Evolutionary conservation across 352 stramenopile genomes (phyloP).

Genomic region (Elongisporangium prolatum): DNA sequence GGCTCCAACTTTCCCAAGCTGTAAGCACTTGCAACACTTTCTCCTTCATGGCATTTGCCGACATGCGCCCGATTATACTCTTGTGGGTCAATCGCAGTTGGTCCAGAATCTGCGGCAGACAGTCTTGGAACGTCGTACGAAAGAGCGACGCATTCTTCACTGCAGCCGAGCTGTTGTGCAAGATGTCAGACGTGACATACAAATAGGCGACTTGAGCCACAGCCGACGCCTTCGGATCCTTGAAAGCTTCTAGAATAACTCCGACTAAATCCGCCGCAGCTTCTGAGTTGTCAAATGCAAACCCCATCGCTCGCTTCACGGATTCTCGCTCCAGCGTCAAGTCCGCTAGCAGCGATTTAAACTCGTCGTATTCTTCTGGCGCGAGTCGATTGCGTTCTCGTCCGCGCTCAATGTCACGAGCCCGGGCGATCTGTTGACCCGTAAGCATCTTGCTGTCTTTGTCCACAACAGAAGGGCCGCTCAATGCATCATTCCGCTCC

Average conservation of each 20-base stretch:
- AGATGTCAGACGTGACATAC: conserved; percentile 84
- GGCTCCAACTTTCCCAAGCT: conserved; percentile 74
- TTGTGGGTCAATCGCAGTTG: conserved; percentile 41
- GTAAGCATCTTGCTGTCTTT: conserved; percentile 42
- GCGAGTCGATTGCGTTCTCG: conserved; percentile 47
- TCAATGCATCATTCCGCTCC: not conserved
- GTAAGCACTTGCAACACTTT: conserved; percentile 73
- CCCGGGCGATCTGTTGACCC: conserved; percentile 67
- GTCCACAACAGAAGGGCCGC: not conserved
- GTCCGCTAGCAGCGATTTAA: conserved; percentile 32
- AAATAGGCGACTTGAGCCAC: conserved; percentile 58
- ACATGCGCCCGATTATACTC: conserved; percentile 68
- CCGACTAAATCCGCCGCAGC: conserved; percentile 63
- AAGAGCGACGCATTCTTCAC: conserved; percentile 89
- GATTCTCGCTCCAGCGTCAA: conserved; percentile 65
- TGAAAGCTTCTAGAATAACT: conserved; percentile 42
- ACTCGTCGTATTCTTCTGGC: conserved; percentile 46
- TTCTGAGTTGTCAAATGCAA: conserved; percentile 76
- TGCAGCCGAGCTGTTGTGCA: conserved; percentile 86
- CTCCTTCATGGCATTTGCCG: conserved; percentile 73
- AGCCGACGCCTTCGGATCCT: conserved; percentile 24
- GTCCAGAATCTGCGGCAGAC: conserved; percentile 71
- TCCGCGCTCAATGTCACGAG: conserved; percentile 57
- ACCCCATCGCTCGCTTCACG: conserved; percentile 72
- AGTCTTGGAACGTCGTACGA: conserved; percentile 81